A percentile compares a stretch with the other conserved stretches of the same genome.
Evolutionary conservation across 129 eudicot species (phyloP).

Genomic region (Cynara cardunculus): DNA sequence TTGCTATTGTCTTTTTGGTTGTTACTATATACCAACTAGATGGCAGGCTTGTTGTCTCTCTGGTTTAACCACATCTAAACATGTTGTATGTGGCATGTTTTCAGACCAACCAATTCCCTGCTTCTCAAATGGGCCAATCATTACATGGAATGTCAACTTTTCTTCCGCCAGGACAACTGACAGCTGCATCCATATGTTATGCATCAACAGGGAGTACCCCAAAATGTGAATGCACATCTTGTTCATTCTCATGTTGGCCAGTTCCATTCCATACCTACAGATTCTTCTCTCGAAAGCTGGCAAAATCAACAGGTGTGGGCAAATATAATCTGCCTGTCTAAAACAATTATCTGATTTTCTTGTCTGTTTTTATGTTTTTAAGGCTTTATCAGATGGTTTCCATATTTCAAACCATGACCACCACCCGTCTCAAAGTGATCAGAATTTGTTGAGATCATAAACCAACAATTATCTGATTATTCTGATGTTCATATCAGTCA

Average conservation of each 20-base stretch:
- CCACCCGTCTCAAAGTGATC: slow-evolving; percentile 48
- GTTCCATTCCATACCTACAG: slow-evolving; percentile 52
- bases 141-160: slow-evolving; percentile 78
- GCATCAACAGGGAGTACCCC: slow-evolving; percentile 75
- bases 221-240: slow-evolving; percentile 64
- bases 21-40: neutral
- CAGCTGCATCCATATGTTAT: slow-evolving; percentile 83
- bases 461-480: slow-evolving; percentile 40
- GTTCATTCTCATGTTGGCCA: slow-evolving; percentile 62
- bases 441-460: slow-evolving; percentile 40
- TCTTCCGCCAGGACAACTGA: slow-evolving; percentile 71
- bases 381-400: slow-evolving; percentile 54
- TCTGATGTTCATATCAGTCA: slow-evolving; percentile 37
- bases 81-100: neutral
- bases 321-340: neutral
- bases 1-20: neutral
- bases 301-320: slow-evolving; percentile 69
- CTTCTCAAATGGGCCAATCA: slow-evolving; percentile 57
- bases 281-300: slow-evolving; percentile 65
- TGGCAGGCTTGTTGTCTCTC: neutral
- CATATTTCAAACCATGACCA: slow-evolving; percentile 49
- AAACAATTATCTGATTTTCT: neutral
- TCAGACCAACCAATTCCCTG: slow-evolving; percentile 58
- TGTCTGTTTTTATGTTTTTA: neutral
- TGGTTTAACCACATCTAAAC: neutral